Base-by-base conservation (phyloP, 192 early-diverging fungal genomes). In the Backusella psychrophila region DNA sequence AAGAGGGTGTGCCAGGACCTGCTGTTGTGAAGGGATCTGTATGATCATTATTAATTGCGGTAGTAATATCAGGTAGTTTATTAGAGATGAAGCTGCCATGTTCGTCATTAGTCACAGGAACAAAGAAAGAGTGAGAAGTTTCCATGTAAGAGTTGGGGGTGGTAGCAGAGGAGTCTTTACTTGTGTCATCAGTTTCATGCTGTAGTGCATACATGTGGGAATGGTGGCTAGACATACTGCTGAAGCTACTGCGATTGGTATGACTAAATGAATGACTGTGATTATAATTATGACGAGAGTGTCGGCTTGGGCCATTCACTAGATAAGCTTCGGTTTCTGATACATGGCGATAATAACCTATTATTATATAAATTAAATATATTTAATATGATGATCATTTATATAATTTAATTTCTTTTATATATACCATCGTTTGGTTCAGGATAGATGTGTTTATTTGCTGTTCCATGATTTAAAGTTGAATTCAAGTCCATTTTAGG, bases 221-320 rank as follows among this genome's bases (percentile, higher is more conserved):
- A 38, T 69, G 68, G 12, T 69, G 68, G n/a, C 68, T 69, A 23
- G 68, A 69, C 21, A 69, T 38, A 23, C 68, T 69, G 35, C 68
- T 69, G 21, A 69, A 69, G 35, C 68, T 69, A 69, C 35, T 38
- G 19, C 68, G 68, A 69, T 69, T 67, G n/a, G 29, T 67, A 67
- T 67, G 29, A 67, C 34, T 67, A 35, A 35, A 35, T 67, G 66
- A 67, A 35, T 36, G 17, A 41, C n/a, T 35, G 21, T 69, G 68
- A 12, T 69, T n/a, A 39, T 69, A 35, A 23, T 41, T 35, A 8
- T 69, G 68, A 69, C 38, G 68, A 23, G 39, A n/a, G 39, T 69
- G 34, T 41, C 68, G 36, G 21, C 38, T 3, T 63, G 56, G 23
- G 9, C 56, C 56, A 63, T 11, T 29, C 56, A 63, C 29, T 29